phyloP scores from a whole-genome alignment of 176 grass and related monocot genomes.

The Tuctoria greenei region DNA sequence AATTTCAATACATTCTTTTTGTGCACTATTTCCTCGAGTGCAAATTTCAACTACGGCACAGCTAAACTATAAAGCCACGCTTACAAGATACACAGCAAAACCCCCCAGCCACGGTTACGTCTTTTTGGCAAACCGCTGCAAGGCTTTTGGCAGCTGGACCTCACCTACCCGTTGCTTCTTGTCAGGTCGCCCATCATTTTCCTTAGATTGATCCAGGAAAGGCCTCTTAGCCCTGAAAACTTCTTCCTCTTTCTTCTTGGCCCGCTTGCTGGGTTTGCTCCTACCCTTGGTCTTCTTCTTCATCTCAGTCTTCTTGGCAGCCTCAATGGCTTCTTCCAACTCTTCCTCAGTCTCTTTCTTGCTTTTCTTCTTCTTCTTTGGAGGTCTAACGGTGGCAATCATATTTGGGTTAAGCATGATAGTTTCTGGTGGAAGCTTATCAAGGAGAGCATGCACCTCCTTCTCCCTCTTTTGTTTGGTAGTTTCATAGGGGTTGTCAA shows the following conservation, averaged over 20 bases:
- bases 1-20: slow-evolving; percentile 7
- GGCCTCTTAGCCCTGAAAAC: slow-evolving; percentile 73
- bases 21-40: neutral
- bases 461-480: slow-evolving; percentile 81
- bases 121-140: slow-evolving; percentile 68
- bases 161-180: slow-evolving; percentile 53
- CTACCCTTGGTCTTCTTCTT: slow-evolving; percentile 99
- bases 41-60: neutral
- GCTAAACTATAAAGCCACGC: neutral
- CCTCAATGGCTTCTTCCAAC: slow-evolving; percentile 58
- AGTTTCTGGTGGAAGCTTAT: slow-evolving; percentile 80
- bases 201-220: slow-evolving; percentile 54
- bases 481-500: slow-evolving; percentile 80
- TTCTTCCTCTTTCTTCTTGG: slow-evolving; percentile 72
- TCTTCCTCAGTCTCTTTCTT: slow-evolving; percentile 61
- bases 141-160: slow-evolving; percentile 57
- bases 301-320: slow-evolving; percentile 49
- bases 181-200: slow-evolving; percentile 12
- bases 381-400: slow-evolving; percentile 64
- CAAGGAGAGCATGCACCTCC: slow-evolving; percentile 61
- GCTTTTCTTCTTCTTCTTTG: slow-evolving; percentile 57
- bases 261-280: slow-evolving; percentile 80
- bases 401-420: slow-evolving; percentile 78
- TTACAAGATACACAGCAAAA: neutral
- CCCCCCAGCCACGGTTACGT: slow-evolving; percentile 25